Evolutionary conservation across 2,329 filamentous ascomycete genomes (phyloP).

Genomic region (Akanthomyces dipterigenus): DNA sequence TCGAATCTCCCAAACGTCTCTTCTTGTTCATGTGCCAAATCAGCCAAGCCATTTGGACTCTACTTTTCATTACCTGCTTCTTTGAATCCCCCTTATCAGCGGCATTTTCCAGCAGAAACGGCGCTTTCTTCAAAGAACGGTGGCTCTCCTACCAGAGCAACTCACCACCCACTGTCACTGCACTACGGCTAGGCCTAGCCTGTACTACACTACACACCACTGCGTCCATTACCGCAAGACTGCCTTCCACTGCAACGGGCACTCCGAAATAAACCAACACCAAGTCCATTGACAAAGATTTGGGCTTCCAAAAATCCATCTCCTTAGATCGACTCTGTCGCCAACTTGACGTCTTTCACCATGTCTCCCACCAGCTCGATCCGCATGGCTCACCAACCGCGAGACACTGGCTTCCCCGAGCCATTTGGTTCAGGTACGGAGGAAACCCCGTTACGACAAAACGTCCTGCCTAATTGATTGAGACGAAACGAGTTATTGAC

Average conservation of each 20-base stretch:
- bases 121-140: neutral
- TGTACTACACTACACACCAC: neutral
- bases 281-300: neutral
- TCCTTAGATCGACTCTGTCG: neutral
- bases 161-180: neutral
- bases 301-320: neutral
- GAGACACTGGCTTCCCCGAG: slow-evolving; percentile 47
- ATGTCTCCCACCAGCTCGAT: neutral
- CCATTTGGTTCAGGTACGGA: slow-evolving; percentile 38
- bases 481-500: neutral
- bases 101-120: neutral
- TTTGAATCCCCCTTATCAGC: neutral
- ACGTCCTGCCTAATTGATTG: neutral
- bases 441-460: no score
- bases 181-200: neutral
- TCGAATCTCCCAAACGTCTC: neutral
- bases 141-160: neutral
- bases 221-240: neutral
- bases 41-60: neutral
- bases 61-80: neutral
- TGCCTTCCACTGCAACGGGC: neutral
- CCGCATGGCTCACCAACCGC: slow-evolving; percentile 16
- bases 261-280: neutral
- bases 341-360: neutral
- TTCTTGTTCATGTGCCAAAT: neutral